phyloP scores from a whole-genome alignment of 768 basidiomycete species.

The Boletellus emodensis region DNA sequence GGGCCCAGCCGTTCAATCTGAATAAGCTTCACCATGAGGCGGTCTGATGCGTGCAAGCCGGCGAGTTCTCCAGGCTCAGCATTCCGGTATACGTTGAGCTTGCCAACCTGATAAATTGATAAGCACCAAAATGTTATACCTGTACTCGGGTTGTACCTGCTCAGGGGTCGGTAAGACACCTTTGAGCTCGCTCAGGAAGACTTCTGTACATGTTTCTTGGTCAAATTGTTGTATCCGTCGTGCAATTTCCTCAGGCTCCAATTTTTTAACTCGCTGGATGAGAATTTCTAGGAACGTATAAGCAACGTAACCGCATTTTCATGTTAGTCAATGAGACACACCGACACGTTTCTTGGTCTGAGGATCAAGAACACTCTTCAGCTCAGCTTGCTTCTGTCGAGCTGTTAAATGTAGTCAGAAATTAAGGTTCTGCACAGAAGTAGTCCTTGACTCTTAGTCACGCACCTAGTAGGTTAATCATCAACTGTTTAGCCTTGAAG shows the following conservation, averaged over 20 bases:
- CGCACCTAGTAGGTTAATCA: conserved; percentile 82
- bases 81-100: conserved; percentile 85
- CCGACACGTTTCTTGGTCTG: conserved; percentile 93
- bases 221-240: conserved; percentile 84
- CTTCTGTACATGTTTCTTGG: conserved; percentile 78
- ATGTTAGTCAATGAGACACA: conserved; percentile 37
- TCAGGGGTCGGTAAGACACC: conserved; percentile 88
- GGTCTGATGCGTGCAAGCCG: conserved; percentile 88
- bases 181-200: conserved; percentile 86
- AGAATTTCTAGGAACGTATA: conserved; percentile 66
- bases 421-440: not conserved
- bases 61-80: conserved; percentile 83
- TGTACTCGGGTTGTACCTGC: conserved; percentile 46
- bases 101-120: conserved; percentile 58
- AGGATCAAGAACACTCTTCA: conserved; percentile 87
- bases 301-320: not conserved
- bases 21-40: conserved; percentile 95
- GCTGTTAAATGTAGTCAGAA: conserved; percentile 39
- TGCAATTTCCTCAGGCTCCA: conserved; percentile 85
- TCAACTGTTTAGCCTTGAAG: conserved; percentile 94
- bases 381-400: conserved; percentile 80
- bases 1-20: conserved; percentile 87
- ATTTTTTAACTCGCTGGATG: conserved; percentile 79
- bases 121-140: not conserved
- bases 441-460: not conserved